Percentiles rank a stretch among this genome's conserved stretches.
Conservation (phyloP, 345 rosid species). For the Laguncularia racemosa region DNA sequence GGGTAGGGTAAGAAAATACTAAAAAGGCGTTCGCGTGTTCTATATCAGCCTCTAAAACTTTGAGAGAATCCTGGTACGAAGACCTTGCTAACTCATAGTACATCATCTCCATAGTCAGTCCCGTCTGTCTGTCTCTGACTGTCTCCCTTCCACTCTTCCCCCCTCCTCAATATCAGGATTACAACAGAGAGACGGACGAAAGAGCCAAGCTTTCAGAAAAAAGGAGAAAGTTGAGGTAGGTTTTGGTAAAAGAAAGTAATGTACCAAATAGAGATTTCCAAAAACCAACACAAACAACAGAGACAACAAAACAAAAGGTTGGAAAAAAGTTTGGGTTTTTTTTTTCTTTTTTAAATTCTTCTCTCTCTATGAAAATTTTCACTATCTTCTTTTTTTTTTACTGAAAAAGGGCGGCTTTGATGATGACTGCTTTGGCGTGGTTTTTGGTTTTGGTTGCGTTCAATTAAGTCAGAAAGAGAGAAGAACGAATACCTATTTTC, state of each 20-base stretch:
- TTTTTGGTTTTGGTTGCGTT: neutral
- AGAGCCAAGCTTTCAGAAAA: slow-evolving; percentile 5
- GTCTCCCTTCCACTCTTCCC: slow-evolving; percentile 2
- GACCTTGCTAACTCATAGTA: slow-evolving; percentile 48
- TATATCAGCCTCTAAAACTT: slow-evolving; percentile 76
- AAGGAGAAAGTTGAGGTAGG: slow-evolving; percentile 6
- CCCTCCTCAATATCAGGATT: slow-evolving; percentile 1
- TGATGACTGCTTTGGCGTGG: neutral
- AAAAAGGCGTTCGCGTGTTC: slow-evolving; percentile 84
- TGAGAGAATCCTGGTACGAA: slow-evolving; percentile 69
- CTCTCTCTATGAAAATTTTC: neutral
- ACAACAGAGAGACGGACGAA: slow-evolving; percentile 3
- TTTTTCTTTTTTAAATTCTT: neutral
- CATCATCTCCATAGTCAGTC: slow-evolving; percentile 32
- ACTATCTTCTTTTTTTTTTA: too few species aligned
- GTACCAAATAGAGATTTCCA: neutral
- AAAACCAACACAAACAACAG: slow-evolving; percentile 11
- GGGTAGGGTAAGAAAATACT: slow-evolving; percentile 21
- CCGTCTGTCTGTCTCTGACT: too few species aligned
- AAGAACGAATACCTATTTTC: too few species aligned
- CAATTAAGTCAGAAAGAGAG: too few species aligned
- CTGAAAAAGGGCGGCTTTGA: slow-evolving; percentile 13
- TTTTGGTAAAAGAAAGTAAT: slow-evolving; percentile 4
- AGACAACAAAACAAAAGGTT: neutral
- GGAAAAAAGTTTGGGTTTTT: neutral